Evolutionary conservation across 306 rosid species (phyloP), one percentile per base, ranked within the genome.

Genomic region (Medicago lupulina): DNA sequence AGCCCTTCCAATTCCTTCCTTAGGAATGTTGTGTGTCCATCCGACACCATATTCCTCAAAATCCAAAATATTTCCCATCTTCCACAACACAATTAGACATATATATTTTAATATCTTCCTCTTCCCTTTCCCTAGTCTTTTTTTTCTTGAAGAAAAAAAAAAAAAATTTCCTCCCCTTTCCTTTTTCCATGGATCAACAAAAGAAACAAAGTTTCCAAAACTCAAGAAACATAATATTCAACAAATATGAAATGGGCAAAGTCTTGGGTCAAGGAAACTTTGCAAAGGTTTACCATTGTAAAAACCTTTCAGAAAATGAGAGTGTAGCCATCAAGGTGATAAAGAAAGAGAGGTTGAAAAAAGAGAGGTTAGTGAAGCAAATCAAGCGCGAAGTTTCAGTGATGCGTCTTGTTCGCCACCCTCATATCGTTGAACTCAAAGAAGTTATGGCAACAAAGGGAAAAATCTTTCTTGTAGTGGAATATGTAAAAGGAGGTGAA

Each of bases 401-500:
- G 15, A 89, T 91, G 98, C 79, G 87, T 4, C 58, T 93, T 7
- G 93, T 93, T 44, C 86, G 82, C 0, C 98, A 93, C 18, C 97
- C 98, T 0, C 77, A 91, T 73, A 81, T 93, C 7, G 98, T 89
- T 0, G 87, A 91, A 28, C 83, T 93, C 47, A 91, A 87, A 41
- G 98, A 93, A 83, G 98, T 93, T 0, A 93, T 93, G 97, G 98
- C 98, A 8, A 93, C 95, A 0, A 91, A 89, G 13, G 79, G 75
- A 0, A 93, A 91, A 57, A 84, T 93, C 77, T 90, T 87, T 76
- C 77, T 89, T 47, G 88, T 88, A 0, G 86, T 93, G 93, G 98
- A 93, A 44, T 86, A 82, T 12, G 90, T 90, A 0, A 86, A 40
- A 13, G 96, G 98, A 1, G 95, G 96, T 0, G 96, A 90, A 8